A percentile compares a stretch with the other conserved stretches of the same genome.
Conservation (phyloP, 306 rosid species). For the Trifolium pratense region DNA sequence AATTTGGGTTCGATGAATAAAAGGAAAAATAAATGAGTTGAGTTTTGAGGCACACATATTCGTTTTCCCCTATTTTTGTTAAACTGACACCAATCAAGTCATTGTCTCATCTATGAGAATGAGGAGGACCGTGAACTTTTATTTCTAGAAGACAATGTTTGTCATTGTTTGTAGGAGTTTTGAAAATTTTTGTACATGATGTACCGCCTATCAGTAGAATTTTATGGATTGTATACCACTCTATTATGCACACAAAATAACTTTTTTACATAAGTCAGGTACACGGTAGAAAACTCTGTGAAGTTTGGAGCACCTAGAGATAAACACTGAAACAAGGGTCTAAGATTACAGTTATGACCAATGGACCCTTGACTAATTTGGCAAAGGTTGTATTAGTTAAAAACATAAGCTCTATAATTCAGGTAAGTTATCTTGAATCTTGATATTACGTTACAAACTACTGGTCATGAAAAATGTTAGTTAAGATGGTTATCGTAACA, state of each 20-base stretch:
- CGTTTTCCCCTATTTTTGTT: no score
- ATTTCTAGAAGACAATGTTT: no score
- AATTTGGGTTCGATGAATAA: no score
- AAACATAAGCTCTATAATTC: conserved; percentile 61
- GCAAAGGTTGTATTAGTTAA: conserved; percentile 61
- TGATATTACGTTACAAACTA: background rate
- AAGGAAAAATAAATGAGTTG: no score
- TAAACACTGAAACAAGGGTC: conserved; percentile 57
- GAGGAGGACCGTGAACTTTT: no score
- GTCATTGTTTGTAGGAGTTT: no score
- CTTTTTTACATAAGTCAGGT: conserved; percentile 52
- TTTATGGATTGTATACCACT: no score
- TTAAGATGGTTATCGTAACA: conserved; percentile 16
- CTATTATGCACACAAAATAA: background rate
- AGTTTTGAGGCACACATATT: no score
- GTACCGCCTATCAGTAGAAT: no score
- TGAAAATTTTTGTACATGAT: no score
- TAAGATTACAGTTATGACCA: conserved; percentile 81
- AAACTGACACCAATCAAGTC: no score
- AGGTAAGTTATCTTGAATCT: conserved; percentile 50
- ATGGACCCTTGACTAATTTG: conserved; percentile 93
- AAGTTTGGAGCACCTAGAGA: conserved; percentile 69
- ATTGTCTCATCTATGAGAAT: no score
- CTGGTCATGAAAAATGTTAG: conserved; percentile 5
- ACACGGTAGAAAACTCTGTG: conserved; percentile 67